Evolutionary conservation across 2,329 filamentous ascomycete genomes (phyloP), one percentile per base, ranked within the genome.

Genomic region (Trichoderma hamatum): DNA sequence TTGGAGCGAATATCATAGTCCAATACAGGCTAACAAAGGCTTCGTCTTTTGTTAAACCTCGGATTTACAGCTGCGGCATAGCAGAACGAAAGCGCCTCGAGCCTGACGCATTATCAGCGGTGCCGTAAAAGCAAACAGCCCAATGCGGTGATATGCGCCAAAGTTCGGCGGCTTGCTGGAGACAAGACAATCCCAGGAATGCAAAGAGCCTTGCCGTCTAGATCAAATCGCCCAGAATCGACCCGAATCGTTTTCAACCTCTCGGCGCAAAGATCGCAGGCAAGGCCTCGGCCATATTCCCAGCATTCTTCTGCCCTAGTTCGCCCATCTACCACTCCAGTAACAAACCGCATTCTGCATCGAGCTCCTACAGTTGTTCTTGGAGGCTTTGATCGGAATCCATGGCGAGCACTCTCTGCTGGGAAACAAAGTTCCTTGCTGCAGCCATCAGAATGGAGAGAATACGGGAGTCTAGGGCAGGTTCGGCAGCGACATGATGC

Each of bases 121-220:
- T 28, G 36, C 54, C n/a, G 28, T 21, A 36, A 16, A 51, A n/a
- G n/a, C 9, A 19, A 21, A 28, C 64, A 21, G 26, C 39, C 26
- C 26, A 61, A 74, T 76, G 75, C 72, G 72, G 72, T 74, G 71
- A 76, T 69, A 70, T 34, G 71, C 58, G 21, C 66, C 64, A 59
- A 63, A 30, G n/a, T 56, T 68, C 66, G 65, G 65, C 70, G 67
- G 70, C 73, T 70, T 64, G 70, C 69, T 61, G 72, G 67, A 72
- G 65, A 58, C 67, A 70, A 55, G 65, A 58, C 67, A 71, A 55
- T 34, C 67, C 72, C 68, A 73, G 76, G 73, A 68, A 79, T 79
- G 78, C 75, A 74, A 76, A 74, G 71, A 73, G 71, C 72, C 54
- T 67, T 73, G 67, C 68, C 71, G 68, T 71, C 70, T 32, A 67